phyloP scores from a whole-genome alignment of 225 moss, liverwort and hornwort genomes.

The Physcomitrium patens region DNA sequence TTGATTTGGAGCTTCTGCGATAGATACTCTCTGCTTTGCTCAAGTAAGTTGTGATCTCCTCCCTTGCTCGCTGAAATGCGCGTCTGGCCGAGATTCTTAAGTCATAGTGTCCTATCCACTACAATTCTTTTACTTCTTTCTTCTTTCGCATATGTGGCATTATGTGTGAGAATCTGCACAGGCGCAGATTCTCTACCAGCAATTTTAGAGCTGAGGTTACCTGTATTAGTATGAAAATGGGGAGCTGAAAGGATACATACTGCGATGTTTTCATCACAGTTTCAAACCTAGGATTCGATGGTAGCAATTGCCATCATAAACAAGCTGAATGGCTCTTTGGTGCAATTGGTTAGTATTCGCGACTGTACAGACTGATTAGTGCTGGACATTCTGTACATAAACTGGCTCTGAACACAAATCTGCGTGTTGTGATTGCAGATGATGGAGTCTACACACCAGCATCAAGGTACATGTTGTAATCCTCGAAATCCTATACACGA shows the following conservation, averaged over 20 bases:
- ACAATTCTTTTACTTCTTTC: background rate
- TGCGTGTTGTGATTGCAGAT: slow-evolving; percentile 19
- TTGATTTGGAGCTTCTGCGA: background rate
- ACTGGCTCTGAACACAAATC: background rate
- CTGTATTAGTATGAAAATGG: background rate
- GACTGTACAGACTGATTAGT: no score
- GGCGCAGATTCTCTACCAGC: background rate
- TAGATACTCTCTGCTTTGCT: background rate
- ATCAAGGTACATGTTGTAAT: background rate
- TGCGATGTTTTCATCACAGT: background rate
- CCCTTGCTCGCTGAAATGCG: background rate
- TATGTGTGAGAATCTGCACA: background rate
- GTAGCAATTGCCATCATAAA: background rate
- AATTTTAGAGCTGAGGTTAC: background rate
- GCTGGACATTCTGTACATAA: background rate
- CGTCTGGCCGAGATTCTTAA: background rate
- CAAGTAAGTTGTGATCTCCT: background rate
- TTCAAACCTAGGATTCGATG: background rate
- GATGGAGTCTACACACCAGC: slow-evolving; percentile 22
- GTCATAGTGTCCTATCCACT: background rate
- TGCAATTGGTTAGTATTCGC: background rate
- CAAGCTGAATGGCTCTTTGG: background rate
- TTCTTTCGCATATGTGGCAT: background rate
- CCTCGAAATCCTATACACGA: background rate
- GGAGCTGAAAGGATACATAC: background rate